Base-by-base conservation (phyloP, 169 alveolate genomes). In the Eimeria zaria region DNA sequence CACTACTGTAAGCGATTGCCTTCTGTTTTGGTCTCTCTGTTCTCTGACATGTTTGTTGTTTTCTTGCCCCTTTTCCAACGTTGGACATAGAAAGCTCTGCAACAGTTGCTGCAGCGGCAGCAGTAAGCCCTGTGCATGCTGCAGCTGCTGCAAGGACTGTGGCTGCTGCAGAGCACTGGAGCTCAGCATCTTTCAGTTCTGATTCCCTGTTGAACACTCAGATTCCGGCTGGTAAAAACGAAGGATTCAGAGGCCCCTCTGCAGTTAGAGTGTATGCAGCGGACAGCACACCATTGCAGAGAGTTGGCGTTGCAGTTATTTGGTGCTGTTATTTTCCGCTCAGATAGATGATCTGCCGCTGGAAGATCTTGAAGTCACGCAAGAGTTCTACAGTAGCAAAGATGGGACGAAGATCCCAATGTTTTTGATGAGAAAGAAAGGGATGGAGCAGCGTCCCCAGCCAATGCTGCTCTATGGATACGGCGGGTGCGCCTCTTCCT, bases 381-480 rank as follows among this genome's bases (percentile, higher is more conserved):
- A 89, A 30, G 95, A 44, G 60, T 89, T 89, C 44, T 89, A 44
- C 89, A 33, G 39, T 9, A 24, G 95, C 95, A 89, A 89, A 41
- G 95, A 89, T 60, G 95, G 60, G n/a, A 89, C 95, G 27, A 41
- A 80, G 73, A 64, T 91, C 11, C 96, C 96, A 12, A 91, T 91
- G 96, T 91, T 91, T 88, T 27, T 91, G n/a, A 44, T 78, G 87
- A 48, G 88, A 41, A 58, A 76, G 73, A 91, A 76, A 83, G 91
- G 76, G 22, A 9, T 18, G 60, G 36, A 39, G 55, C 51, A n/a
- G n/a, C 87, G 96, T 64, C 73, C 67, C 74, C 69, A 55, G 58
- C 96, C 96, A n/a, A 46, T 60, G 64, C 58, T 60, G n/a, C 96
- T 91, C 62, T 91, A 91, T 74, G 96, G 96, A 12, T 91, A 91